phyloP scores from a whole-genome alignment of 2,329 filamentous ascomycete genomes.

The Beauveria caledonica region DNA sequence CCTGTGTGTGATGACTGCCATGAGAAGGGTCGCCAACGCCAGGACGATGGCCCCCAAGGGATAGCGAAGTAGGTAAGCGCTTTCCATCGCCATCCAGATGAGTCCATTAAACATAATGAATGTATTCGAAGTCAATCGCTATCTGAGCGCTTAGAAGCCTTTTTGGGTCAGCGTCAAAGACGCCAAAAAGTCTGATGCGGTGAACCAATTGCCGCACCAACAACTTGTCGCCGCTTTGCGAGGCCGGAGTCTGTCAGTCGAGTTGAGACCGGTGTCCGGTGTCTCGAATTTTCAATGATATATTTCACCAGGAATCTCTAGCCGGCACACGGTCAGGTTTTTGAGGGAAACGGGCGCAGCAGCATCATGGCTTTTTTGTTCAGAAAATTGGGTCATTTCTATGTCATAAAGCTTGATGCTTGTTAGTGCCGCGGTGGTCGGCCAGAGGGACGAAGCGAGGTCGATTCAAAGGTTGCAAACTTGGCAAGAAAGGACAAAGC shows the following conservation, averaged over 20 bases:
- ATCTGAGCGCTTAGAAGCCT: neutral
- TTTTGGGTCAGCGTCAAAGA: too few species aligned
- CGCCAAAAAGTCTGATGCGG: neutral
- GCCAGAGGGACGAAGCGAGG: too few species aligned
- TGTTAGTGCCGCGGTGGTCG: neutral
- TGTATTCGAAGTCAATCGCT: neutral
- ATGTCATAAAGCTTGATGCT: neutral
- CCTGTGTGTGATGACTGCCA: conserved; percentile 25
- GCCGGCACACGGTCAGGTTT: too few species aligned
- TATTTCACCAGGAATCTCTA: neutral
- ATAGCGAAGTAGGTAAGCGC: neutral
- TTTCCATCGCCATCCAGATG: too few species aligned
- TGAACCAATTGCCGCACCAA: neutral
- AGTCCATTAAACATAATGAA: neutral
- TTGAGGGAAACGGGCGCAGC: neutral
- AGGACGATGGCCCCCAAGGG: neutral
- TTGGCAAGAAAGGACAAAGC: neutral
- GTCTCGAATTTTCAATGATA: neutral
- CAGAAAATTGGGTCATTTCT: neutral
- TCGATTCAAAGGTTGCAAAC: neutral
- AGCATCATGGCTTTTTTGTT: neutral
- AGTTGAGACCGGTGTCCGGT: too few species aligned
- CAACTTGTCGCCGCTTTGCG: neutral
- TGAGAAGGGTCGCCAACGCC: neutral
- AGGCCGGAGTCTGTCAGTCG: neutral